Evolutionary conservation across 2,329 filamentous ascomycete genomes (phyloP), one percentile per base, ranked within the genome.

Genomic region (Magnaporthales sp.): DNA sequence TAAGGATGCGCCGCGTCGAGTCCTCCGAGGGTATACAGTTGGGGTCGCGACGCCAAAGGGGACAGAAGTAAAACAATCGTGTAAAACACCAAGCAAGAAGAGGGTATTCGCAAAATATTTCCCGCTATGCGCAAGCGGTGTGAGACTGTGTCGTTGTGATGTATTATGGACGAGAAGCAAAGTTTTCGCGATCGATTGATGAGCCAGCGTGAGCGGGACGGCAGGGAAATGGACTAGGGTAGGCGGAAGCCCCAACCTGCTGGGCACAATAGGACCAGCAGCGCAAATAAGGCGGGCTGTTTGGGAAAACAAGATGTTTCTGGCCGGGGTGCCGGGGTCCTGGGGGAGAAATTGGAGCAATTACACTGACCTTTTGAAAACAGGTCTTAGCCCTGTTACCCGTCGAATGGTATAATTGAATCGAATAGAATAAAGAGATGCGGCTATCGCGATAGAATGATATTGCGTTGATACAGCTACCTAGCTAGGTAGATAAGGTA

Each of bases 161-260:
- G 15, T n/a, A 19, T 19, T 46, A 46, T 46, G 38, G 38, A 7
- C 24, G n/a, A 56, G 22, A 58, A 58, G 54, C 24, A 58, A 58
- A 26, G 54, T 22, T 58, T 58, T 58, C 38, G 54, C 54, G 54
- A 58, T 58, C 54, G 54, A 58, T 58, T 58, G 54, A 26, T 58
- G 54, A 58, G 54, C 54, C 54, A 58, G 54, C 54, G 54, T 58
- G 54, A 58, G 54, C 54, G 54, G 54, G 54, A 58, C 54, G 54
- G 54, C 54, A 58, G 24, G 54, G 54, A 22, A 58, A 9, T n/a
- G 54, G 22, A 58, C 54, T 26, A 58, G 54, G 54, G n/a, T 24
- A 58, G 54, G 54, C 54, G 54, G 22, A 58, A 26, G 54, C 54
- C n/a, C 54, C n/a, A 58, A 26, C 54, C 8, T 26, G n/a, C 24